phyloP scores from a whole-genome alignment of 345 rosid genomes.

The Limnanthes douglasii region DNA sequence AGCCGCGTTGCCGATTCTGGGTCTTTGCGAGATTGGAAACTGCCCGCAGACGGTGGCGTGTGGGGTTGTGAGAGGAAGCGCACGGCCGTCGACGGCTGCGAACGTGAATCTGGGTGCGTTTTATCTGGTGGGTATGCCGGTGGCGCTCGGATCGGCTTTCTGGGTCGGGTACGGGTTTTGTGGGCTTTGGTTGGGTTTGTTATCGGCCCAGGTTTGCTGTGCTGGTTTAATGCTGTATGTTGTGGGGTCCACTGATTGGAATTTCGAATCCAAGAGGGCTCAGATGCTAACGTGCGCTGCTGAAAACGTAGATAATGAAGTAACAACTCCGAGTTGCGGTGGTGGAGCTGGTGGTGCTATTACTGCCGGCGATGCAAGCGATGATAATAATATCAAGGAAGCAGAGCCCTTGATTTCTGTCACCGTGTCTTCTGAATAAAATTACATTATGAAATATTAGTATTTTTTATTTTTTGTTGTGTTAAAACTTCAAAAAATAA shows the following conservation, averaged over 20 bases:
- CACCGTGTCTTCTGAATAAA: too few species aligned
- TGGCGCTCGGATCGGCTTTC: slow-evolving; percentile 71
- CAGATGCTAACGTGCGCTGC: slow-evolving; percentile 30
- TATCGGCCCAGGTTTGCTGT: slow-evolving; percentile 75
- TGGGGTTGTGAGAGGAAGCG: slow-evolving; percentile 78
- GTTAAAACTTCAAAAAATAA: too few species aligned
- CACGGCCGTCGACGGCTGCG: slow-evolving; percentile 73
- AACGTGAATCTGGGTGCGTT: slow-evolving; percentile 82
- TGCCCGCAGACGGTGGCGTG: slow-evolving; percentile 94
- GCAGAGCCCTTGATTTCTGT: too few species aligned
- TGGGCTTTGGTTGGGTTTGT: slow-evolving; percentile 77
- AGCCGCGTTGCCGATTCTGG: slow-evolving; percentile 71
- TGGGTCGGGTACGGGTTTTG: slow-evolving; percentile 43
- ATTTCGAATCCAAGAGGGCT: slow-evolving; percentile 44
- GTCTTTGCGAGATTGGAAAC: slow-evolving; percentile 77
- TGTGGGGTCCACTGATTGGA: slow-evolving; percentile 88
- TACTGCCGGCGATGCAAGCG: too few species aligned
- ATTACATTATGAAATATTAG: too few species aligned
- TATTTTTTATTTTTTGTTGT: too few species aligned
- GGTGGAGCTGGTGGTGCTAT: too few species aligned
- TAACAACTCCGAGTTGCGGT: too few species aligned
- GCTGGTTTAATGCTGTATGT: slow-evolving; percentile 73
- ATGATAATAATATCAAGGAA: too few species aligned
- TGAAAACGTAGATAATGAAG: too few species aligned
- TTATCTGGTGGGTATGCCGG: slow-evolving; percentile 82